Conservation (phyloP, 1,139 yeast genomes). For the Hemisphaericaspora xylanilytica region DNA sequence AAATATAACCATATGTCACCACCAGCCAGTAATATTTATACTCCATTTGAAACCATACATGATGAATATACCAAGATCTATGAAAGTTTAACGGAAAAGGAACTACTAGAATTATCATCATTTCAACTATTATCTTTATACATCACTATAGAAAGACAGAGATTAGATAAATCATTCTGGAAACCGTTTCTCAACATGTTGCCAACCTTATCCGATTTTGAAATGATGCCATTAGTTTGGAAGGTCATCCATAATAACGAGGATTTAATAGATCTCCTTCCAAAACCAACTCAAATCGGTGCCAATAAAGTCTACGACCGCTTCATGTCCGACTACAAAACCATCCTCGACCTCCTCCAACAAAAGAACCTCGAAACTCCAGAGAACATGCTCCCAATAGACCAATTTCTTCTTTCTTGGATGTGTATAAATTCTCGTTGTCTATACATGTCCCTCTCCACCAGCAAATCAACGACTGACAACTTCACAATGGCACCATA, state of each 20-base stretch:
- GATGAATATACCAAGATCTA: conserved; percentile 34
- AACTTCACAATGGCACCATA: conserved; percentile 90
- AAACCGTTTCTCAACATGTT: conserved; percentile 58
- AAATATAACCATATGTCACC: conserved; percentile 18
- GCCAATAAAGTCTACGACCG: conserved; percentile 34
- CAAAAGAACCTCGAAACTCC: not conserved
- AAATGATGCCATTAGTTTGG: conserved; percentile 54
- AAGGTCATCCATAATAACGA: conserved; percentile 23
- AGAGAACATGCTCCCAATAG: conserved; percentile 11
- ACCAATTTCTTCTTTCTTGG: conserved; percentile 66
- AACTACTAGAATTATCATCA: conserved; percentile 36
- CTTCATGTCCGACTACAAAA: conserved; percentile 36
- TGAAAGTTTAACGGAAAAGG: conserved; percentile 23
- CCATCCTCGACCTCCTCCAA: not conserved
- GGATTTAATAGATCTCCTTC: conserved; percentile 34
- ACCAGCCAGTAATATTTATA: conserved; percentile 22
- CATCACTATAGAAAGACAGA: conserved; percentile 44
- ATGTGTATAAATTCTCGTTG: conserved; percentile 89
- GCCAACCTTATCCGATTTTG: conserved; percentile 51
- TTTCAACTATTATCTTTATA: conserved; percentile 51
- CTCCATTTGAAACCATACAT: conserved; percentile 16
- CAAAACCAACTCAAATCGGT: conserved; percentile 34
- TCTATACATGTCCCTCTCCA: conserved; percentile 69
- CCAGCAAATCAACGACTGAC: conserved; percentile 47
- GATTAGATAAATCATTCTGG: conserved; percentile 54